Evolutionary conservation across 2,329 filamentous ascomycete species (phyloP).

Genomic region (Fusarium redolens): DNA sequence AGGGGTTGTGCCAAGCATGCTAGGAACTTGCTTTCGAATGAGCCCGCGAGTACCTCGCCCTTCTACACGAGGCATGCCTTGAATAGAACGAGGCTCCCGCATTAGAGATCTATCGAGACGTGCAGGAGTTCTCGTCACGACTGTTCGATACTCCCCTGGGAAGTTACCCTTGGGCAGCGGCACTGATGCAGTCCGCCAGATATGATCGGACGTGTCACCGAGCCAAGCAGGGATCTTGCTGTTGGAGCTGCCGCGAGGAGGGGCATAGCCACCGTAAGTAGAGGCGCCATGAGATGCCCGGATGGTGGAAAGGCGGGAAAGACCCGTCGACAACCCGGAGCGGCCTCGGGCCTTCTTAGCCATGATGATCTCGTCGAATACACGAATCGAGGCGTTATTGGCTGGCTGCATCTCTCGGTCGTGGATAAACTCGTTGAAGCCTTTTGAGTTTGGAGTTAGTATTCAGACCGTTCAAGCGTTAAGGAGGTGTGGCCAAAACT

Average conservation of each 20-base stretch:
- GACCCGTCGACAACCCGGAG: constrained; percentile 72
- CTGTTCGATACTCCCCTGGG: constrained; percentile 69
- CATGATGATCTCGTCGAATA: constrained; percentile 87
- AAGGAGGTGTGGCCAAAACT: constrained; percentile 32
- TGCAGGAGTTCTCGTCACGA: constrained; percentile 76
- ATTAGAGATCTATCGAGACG: constrained; percentile 88
- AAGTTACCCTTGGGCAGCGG: constrained; percentile 71
- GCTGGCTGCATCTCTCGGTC: constrained; percentile 76
- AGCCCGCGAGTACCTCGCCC: constrained; percentile 62
- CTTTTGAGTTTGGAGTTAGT: constrained; percentile 35
- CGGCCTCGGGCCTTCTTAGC: constrained; percentile 78
- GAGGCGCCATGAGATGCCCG: constrained; percentile 66
- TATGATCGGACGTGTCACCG: constrained; percentile 78
- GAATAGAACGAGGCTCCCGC: constrained; percentile 90
- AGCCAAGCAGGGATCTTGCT: constrained; percentile 69
- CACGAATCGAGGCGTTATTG: constrained; percentile 73
- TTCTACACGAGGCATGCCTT: constrained; percentile 79
- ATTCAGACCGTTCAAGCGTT: not conserved
- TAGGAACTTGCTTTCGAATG: constrained; percentile 67
- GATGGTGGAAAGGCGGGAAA: constrained; percentile 70
- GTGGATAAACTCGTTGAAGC: constrained; percentile 86
- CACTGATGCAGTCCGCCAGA: constrained; percentile 78
- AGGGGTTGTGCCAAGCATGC: constrained; percentile 58
- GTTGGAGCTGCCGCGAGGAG: constrained; percentile 48
- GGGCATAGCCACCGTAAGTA: constrained; percentile 52